Conservation (phyloP, 352 stramenopile species). For the Globisporangium carolinianum region DNA sequence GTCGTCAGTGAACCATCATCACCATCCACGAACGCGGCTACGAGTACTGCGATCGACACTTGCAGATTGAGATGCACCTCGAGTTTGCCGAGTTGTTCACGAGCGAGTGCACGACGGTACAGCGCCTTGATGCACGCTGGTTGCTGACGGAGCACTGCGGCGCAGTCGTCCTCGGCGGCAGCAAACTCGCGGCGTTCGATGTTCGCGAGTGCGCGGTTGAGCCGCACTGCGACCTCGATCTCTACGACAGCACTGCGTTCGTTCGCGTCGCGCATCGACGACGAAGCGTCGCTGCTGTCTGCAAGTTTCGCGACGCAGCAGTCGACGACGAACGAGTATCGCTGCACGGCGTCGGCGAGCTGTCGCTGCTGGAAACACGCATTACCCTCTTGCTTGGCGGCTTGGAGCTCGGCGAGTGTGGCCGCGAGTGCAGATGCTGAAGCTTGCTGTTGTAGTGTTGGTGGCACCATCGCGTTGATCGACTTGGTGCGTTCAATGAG, state of each 20-base stretch:
- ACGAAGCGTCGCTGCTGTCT: neutral
- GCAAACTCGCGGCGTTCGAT: slow-evolving; percentile 23
- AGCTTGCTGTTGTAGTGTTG: neutral
- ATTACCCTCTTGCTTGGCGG: slow-evolving; percentile 55
- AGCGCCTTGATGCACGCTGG: slow-evolving; percentile 83
- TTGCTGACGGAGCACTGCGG: slow-evolving; percentile 54
- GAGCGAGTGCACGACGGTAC: slow-evolving; percentile 79
- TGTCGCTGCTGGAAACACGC: slow-evolving; percentile 37
- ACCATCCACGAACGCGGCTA: too few relatives aligned
- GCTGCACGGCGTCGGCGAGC: slow-evolving; percentile 33
- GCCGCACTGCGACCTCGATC: slow-evolving; percentile 42
- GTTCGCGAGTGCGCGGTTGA: slow-evolving; percentile 59
- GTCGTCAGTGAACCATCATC: too few relatives aligned
- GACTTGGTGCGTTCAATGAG: slow-evolving; percentile 15
- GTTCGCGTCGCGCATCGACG: neutral
- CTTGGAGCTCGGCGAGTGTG: slow-evolving; percentile 20
- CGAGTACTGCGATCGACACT: too few relatives aligned
- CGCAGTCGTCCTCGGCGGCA: slow-evolving; percentile 65
- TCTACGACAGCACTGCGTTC: slow-evolving; percentile 5
- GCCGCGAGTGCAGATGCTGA: too few relatives aligned
- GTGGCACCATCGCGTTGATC: slow-evolving; percentile 12
- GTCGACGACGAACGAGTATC: slow-evolving; percentile 39
- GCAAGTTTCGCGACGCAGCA: slow-evolving; percentile 3
- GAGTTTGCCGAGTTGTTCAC: slow-evolving; percentile 58
- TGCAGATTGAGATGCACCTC: slow-evolving; percentile 18